Evolutionary conservation across 1,284 basidiomycete species (phyloP).

Genomic region (Ustilago nuda): DNA sequence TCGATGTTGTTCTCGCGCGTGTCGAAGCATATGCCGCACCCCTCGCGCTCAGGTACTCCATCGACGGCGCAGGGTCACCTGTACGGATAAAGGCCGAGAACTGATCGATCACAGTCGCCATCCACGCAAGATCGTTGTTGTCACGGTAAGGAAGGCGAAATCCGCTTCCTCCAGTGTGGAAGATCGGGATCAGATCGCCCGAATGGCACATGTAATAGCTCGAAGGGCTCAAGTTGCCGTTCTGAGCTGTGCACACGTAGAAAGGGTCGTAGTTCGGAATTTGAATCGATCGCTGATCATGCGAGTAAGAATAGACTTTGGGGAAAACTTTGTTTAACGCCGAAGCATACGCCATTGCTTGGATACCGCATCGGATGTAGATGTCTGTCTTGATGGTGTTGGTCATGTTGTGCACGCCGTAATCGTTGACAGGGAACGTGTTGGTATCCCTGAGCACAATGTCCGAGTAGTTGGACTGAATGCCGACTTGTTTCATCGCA

Average conservation of each 20-base stretch:
- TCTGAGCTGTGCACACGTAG: constrained; percentile 20
- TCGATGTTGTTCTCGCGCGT: constrained; percentile 21
- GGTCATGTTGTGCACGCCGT: constrained; percentile 44
- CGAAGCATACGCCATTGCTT: constrained; percentile 45
- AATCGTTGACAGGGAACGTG: constrained; percentile 33
- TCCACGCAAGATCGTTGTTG: constrained; percentile 35
- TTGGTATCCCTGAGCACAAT: constrained; percentile 37
- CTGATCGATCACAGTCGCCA: constrained; percentile 38
- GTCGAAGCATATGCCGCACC: constrained; percentile 34
- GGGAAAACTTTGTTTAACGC: constrained; percentile 48
- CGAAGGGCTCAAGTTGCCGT: constrained; percentile 26
- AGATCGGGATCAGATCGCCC: constrained; percentile 45
- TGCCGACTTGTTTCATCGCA: constrained; percentile 42
- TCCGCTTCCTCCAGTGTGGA: constrained; percentile 31
- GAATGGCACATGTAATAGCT: constrained; percentile 54
- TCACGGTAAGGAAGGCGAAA: constrained; percentile 43
- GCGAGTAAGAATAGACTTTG: constrained; percentile 33
- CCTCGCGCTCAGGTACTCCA: constrained; percentile 22
- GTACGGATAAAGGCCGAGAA: constrained; percentile 43
- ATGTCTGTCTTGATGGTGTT: constrained; percentile 45
- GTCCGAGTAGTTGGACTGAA: constrained; percentile 35
- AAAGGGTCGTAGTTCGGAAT: constrained; percentile 48
- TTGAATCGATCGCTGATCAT: constrained; percentile 42
- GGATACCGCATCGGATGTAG: constrained; percentile 41
- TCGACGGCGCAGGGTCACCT: constrained; percentile 30